Evolutionary conservation across 75 land plant species (phyloP).

Genomic region (Sequoiadendron giganteum): DNA sequence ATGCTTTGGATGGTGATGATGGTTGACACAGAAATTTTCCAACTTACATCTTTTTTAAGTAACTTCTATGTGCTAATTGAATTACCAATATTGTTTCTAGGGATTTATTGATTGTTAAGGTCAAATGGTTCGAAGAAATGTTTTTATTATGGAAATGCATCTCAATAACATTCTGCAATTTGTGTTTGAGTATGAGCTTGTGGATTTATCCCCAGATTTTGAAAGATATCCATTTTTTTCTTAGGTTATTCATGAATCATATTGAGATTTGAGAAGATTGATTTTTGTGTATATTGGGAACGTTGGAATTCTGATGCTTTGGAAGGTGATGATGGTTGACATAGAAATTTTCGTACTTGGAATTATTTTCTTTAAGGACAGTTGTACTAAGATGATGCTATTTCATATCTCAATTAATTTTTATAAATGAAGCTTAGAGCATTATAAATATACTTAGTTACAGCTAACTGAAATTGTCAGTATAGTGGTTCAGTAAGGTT

Average conservation of each 20-base stretch:
- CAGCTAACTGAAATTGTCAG: neutral
- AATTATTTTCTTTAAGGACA: neutral
- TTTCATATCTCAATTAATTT: neutral
- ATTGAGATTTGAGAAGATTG: neutral
- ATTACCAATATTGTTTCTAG: too few species aligned
- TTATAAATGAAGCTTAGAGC: neutral
- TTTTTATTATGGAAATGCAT: neutral
- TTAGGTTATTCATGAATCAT: neutral
- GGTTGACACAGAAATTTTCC: neutral
- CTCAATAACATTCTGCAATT: neutral
- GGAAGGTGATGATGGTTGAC: neutral
- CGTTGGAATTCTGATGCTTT: neutral
- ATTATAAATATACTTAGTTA: neutral
- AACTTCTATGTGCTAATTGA: neutral
- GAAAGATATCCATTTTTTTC: neutral
- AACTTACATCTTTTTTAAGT: too few species aligned
- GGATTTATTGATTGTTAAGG: neutral
- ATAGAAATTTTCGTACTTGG: neutral
- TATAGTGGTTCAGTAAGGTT: neutral
- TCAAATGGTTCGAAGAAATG: neutral
- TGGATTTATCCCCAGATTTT: neutral
- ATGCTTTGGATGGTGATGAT: neutral
- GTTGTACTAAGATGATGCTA: neutral
- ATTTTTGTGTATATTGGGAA: neutral
- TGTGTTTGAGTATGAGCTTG: neutral